Evolutionary conservation across 1,139 yeast genomes (phyloP).

Genomic region (Trichomonascaceae sp.): DNA sequence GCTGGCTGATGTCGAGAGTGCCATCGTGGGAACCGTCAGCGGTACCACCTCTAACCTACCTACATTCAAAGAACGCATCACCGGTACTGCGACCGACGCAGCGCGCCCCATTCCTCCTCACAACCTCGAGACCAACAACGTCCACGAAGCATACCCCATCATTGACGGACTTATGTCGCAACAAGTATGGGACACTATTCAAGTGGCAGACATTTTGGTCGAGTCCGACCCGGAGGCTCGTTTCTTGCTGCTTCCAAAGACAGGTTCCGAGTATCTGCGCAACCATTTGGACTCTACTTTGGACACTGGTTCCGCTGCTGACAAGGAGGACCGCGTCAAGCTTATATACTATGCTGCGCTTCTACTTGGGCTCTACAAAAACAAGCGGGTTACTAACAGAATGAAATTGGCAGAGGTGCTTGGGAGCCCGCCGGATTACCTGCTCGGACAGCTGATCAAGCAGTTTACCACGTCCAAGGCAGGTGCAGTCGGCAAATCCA

Average conservation of each 20-base stretch:
- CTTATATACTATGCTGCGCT: constrained; percentile 67
- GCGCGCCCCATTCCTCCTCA: constrained; percentile 80
- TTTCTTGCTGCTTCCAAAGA: constrained; percentile 46
- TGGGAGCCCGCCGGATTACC: constrained; percentile 54
- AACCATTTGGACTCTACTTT: constrained; percentile 33
- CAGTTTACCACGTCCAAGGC: constrained; percentile 57
- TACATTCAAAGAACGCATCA: constrained; percentile 40
- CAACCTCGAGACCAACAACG: constrained; percentile 61
- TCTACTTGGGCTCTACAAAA: constrained; percentile 63
- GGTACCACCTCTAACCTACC: constrained; percentile 63
- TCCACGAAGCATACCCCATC: constrained; percentile 66
- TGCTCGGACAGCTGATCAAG: constrained; percentile 61
- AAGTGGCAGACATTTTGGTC: constrained; percentile 40
- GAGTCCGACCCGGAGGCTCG: constrained; percentile 39
- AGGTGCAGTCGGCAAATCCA: constrained; percentile 57
- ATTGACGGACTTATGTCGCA: constrained; percentile 55
- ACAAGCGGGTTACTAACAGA: constrained; percentile 53
- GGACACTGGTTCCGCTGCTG: constrained; percentile 23
- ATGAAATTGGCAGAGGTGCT: constrained; percentile 47
- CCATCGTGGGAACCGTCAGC: constrained; percentile 71
- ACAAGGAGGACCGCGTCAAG: constrained; percentile 47
- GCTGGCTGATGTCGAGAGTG: constrained; percentile 60
- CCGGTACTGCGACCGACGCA: constrained; percentile 34
- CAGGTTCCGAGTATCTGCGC: constrained; percentile 38
- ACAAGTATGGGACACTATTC: constrained; percentile 49